Conservation (phyloP, 352 stramenopile genomes). For the Phytophthora syringae region DNA sequence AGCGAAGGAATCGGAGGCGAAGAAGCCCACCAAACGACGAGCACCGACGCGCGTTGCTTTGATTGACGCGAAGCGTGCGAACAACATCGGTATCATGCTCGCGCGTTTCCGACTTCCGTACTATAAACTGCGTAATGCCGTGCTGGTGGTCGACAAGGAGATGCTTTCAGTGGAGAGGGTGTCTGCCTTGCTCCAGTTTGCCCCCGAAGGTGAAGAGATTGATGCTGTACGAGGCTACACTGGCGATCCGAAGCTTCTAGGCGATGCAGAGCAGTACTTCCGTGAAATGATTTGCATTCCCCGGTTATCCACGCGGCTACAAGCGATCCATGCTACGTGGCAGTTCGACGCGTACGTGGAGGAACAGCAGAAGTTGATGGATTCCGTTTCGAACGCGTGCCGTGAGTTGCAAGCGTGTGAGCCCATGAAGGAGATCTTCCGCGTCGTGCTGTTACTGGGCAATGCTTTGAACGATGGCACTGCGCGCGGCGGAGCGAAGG, state of each 20-base stretch:
- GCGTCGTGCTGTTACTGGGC: constrained; percentile 84
- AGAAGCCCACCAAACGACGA: constrained; percentile 68
- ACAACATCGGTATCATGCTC: constrained; percentile 90
- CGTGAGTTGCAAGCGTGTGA: constrained; percentile 88
- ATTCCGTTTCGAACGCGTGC: constrained; percentile 90
- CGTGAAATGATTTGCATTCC: constrained; percentile 69
- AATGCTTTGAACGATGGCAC: constrained; percentile 93
- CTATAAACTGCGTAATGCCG: constrained; percentile 73
- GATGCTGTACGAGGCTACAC: constrained; percentile 68
- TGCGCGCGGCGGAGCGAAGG: constrained; percentile 82
- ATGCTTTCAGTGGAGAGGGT: constrained; percentile 76
- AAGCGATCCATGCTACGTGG: constrained; percentile 84
- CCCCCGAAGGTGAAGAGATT: constrained; percentile 73
- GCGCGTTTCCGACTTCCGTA: constrained; percentile 86
- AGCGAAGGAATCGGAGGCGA: constrained; percentile 49
- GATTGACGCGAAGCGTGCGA: constrained; percentile 85
- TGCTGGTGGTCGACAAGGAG: constrained; percentile 84
- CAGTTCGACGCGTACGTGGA: constrained; percentile 86
- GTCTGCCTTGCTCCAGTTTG: constrained; percentile 80
- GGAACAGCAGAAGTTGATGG: constrained; percentile 76
- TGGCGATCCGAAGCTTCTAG: constrained; percentile 74
- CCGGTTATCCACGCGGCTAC: constrained; percentile 66
- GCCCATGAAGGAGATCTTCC: constrained; percentile 89
- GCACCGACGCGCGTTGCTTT: constrained; percentile 76
- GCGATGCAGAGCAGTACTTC: constrained; percentile 87